phyloP scores from a whole-genome alignment of 1,284 basidiomycete species.

The Ustilago sp. region DNA sequence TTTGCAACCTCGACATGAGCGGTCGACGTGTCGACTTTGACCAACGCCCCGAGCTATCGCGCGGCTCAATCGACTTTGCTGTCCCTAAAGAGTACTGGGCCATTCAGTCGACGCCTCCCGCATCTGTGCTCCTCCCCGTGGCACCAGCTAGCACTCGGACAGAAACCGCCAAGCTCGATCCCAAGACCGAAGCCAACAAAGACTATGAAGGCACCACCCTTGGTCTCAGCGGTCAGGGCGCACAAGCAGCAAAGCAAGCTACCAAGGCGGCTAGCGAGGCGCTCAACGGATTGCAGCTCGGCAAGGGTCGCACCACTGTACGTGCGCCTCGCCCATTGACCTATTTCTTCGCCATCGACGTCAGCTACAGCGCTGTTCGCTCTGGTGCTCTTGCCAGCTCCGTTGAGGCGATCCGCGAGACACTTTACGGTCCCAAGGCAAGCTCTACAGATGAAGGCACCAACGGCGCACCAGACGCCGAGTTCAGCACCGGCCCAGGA shows the following conservation, averaged over 20 bases:
- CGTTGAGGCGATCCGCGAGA: conserved; percentile 77
- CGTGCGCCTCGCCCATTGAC: conserved; percentile 74
- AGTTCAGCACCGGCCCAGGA: conserved; percentile 45
- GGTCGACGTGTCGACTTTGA: conserved; percentile 84
- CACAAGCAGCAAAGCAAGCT: conserved; percentile 62
- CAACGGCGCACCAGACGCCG: conserved; percentile 43
- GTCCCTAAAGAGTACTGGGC: conserved; percentile 90
- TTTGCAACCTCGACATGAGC: conserved; percentile 84
- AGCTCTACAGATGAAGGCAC: conserved; percentile 31
- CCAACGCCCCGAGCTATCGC: conserved; percentile 85
- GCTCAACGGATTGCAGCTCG: conserved; percentile 56
- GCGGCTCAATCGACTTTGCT: conserved; percentile 90
- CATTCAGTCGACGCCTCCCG: conserved; percentile 71
- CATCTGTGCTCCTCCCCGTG: conserved; percentile 56
- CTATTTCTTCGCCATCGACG: conserved; percentile 90
- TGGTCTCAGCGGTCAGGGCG: conserved; percentile 58
- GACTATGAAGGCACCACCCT: conserved; percentile 63
- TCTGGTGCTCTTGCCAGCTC: conserved; percentile 81
- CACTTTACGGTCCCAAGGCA: conserved; percentile 74
- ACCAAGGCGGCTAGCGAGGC: conserved; percentile 66
- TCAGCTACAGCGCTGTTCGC: conserved; percentile 79
- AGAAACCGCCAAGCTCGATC: conserved; percentile 58
- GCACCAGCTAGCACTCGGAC: conserved; percentile 58
- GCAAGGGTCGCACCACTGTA: conserved; percentile 65
- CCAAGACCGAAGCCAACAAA: conserved; percentile 44